Evolutionary conservation across 768 basidiomycete species (phyloP).

Genomic region (Tremella fuciformis): DNA sequence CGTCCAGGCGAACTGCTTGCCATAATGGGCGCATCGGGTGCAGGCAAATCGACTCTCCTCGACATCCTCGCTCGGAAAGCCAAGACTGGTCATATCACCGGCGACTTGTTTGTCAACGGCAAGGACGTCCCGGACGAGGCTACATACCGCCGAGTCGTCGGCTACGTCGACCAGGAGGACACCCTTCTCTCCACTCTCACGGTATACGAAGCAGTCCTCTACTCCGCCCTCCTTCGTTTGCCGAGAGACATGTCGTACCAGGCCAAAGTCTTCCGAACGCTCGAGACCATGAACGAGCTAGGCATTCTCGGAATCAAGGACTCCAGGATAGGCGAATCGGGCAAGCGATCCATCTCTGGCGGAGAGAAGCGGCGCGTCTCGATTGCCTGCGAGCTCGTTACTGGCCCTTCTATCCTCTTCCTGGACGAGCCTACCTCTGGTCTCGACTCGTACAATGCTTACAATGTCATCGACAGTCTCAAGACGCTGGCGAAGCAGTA

Average conservation of each 20-base stretch:
- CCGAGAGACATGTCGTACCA: conserved; percentile 92
- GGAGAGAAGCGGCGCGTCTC: conserved; percentile 96
- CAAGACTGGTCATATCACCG: conserved; percentile 75
- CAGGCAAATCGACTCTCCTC: conserved; percentile 92
- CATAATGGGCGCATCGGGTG: conserved; percentile 95
- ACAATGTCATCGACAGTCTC: conserved; percentile 86
- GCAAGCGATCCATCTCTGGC: conserved; percentile 86
- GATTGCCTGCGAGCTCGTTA: conserved; percentile 97
- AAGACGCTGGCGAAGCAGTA: conserved; percentile 80
- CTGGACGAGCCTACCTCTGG: conserved; percentile 97
- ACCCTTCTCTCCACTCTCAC: conserved; percentile 95
- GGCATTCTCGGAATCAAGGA: conserved; percentile 90
- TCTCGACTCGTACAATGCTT: conserved; percentile 91
- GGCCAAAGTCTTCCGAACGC: conserved; percentile 89
- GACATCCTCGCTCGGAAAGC: conserved; percentile 90
- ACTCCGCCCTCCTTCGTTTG: conserved; percentile 82
- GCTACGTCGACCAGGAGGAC: conserved; percentile 98
- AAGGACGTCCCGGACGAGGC: conserved; percentile 64
- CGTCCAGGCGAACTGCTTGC: conserved; percentile 89
- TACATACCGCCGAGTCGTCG: conserved; percentile 79
- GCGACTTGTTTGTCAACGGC: conserved; percentile 81
- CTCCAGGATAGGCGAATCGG: conserved; percentile 80
- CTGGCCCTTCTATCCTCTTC: conserved; percentile 91
- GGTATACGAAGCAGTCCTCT: conserved; percentile 94
- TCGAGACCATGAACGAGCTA: conserved; percentile 94